Conservation (phyloP, 208 protist genomes). For the Leishmania mexicana region DNA sequence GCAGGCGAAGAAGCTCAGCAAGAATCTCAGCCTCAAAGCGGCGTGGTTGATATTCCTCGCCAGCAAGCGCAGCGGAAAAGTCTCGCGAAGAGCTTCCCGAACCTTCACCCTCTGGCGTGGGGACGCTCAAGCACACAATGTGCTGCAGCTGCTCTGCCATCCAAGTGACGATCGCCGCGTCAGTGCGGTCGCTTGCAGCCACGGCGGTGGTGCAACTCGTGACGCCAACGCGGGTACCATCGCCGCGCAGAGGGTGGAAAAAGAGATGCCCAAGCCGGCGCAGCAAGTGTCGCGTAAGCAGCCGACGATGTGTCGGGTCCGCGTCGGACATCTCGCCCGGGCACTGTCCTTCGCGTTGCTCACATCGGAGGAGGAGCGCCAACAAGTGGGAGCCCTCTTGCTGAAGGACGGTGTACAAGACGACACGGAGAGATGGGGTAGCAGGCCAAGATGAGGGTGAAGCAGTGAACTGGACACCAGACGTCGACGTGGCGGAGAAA, state of each 20-base stretch:
- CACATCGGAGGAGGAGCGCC: slow-evolving; percentile 9
- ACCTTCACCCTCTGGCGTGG: background rate
- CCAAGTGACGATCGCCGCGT: slow-evolving; percentile 18
- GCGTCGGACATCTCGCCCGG: background rate
- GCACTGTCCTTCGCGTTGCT: background rate
- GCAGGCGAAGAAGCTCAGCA: slow-evolving; percentile 7
- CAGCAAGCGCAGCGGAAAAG: background rate
- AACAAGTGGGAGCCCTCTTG: slow-evolving; percentile 27
- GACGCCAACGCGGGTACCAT: background rate
- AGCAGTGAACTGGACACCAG: background rate
- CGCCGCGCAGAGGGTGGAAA: slow-evolving; percentile 2
- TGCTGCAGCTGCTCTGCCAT: slow-evolving; percentile 6
- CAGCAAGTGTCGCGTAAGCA: slow-evolving; percentile 14
- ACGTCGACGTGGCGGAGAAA: background rate
- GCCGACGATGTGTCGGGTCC: slow-evolving; percentile 10
- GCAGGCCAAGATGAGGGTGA: background rate
- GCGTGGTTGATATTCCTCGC: background rate
- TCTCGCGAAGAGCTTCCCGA: background rate
- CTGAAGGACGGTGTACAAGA: slow-evolving; percentile 7
- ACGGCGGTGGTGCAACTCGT: background rate
- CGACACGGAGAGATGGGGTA: background rate
- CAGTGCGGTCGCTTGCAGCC: slow-evolving; percentile 8
- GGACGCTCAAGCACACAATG: background rate
- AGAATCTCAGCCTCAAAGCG: slow-evolving; percentile 5
- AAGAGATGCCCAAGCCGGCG: slow-evolving; percentile 23